These are phyloP conservation scores for Phytophthora uliginosa DNA, from an alignment of 352 stramenopile species.

Conservation along the genomic window DNA sequence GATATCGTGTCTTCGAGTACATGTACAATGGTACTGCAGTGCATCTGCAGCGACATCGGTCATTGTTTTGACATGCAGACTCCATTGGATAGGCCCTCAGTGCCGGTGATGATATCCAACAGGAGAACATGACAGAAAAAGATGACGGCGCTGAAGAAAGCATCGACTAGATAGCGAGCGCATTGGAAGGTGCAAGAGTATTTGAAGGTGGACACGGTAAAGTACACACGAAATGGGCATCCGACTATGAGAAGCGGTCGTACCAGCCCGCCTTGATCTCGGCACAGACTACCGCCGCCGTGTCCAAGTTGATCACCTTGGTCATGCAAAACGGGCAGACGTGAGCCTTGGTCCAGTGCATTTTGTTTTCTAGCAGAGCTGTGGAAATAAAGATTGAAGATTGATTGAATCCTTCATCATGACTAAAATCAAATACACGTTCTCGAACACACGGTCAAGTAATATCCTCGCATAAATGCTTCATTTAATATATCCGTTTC, in stretches of 20 bases:
- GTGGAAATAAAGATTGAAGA: too few relatives aligned
- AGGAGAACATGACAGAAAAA: slow-evolving; percentile 1
- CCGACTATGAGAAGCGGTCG: slow-evolving; percentile 26
- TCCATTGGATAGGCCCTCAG: not conserved
- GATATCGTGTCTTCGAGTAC: too few relatives aligned
- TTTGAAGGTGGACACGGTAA: not conserved
- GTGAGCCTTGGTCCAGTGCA: slow-evolving; percentile 33
- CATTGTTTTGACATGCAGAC: too few relatives aligned
- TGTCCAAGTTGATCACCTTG: slow-evolving; percentile 30
- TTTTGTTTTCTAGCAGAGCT: too few relatives aligned
- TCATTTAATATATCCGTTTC: too few relatives aligned
- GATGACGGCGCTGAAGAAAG: slow-evolving; percentile 5
- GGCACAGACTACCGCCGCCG: slow-evolving; percentile 28
- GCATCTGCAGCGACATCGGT: not conserved
- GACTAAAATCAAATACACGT: too few relatives aligned
- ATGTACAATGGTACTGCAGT: too few relatives aligned
- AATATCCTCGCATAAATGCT: too few relatives aligned
- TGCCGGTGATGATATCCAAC: not conserved
- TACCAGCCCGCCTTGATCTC: slow-evolving; percentile 41
- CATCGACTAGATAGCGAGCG: not conserved
- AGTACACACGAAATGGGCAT: not conserved
- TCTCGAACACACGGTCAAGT: too few relatives aligned
- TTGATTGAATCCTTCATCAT: too few relatives aligned
- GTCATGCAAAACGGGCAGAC: slow-evolving; percentile 43
- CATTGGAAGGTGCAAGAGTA: not conserved